A percentile compares a stretch with the other conserved stretches of the same genome.
Evolutionary conservation across 257 asterid genomes (phyloP).

Genomic region (Cynanchum wilfordii): DNA sequence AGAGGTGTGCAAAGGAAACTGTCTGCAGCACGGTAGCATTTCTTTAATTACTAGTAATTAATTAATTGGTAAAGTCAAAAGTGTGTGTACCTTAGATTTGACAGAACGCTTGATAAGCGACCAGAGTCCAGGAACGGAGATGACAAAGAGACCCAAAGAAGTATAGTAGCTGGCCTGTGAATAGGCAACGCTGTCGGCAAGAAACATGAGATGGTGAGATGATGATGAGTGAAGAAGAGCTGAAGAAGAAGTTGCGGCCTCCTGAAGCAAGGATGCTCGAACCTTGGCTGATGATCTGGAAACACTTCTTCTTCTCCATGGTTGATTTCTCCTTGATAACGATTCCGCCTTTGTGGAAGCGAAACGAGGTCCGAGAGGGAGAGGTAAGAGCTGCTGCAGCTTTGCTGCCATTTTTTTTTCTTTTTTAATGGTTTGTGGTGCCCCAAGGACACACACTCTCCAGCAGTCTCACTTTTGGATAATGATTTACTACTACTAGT

Average conservation of each 20-base stretch:
- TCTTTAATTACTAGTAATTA: too few relatives aligned
- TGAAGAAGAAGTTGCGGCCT: constrained; percentile 10
- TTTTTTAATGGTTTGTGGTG: neutral
- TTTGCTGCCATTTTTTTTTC: constrained; percentile 22
- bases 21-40: too few relatives aligned
- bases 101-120: constrained; percentile 97
- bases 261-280: constrained; percentile 23
- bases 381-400: constrained; percentile 16
- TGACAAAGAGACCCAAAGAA: constrained; percentile 84
- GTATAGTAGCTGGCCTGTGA: constrained; percentile 95
- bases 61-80: neutral
- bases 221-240: constrained; percentile 29
- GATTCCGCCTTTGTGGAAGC: neutral
- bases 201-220: constrained; percentile 36
- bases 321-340: neutral
- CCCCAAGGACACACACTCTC: neutral
- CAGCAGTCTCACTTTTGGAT: neutral
- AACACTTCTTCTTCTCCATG: neutral
- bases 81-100: constrained; percentile 66
- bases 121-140: constrained; percentile 98
- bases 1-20: too few relatives aligned
- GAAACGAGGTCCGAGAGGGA: neutral
- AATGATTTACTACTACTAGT: neutral
- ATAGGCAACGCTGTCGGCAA: constrained; percentile 68
- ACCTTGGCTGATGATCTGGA: constrained; percentile 6